Evolutionary conservation across 108 stramenopile genomes (phyloP).

Genomic region (Cyclostephanos invisitatus): DNA sequence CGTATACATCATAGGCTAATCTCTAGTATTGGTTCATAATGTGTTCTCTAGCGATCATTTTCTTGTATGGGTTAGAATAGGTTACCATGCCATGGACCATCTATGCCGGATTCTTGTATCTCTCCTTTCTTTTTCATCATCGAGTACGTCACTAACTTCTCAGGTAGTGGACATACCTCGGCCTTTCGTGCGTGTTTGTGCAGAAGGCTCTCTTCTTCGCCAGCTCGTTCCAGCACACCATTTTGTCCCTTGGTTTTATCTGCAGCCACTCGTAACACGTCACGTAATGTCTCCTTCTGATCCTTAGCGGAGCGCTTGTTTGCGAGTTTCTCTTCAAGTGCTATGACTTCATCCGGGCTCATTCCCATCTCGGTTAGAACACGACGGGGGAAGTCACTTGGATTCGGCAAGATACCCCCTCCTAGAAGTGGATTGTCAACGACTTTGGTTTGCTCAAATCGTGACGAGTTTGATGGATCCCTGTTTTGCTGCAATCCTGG

Average conservation of each 20-base stretch:
- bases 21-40: neutral
- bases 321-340: conserved; percentile 61
- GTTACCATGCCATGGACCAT: conserved; percentile 45
- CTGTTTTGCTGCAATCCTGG: conserved; percentile 65
- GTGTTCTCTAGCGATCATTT: neutral
- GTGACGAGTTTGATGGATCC: conserved; percentile 27
- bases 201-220: conserved; percentile 68
- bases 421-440: conserved; percentile 75
- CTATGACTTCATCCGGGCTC: conserved; percentile 47
- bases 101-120: conserved; percentile 21
- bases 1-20: too few species aligned
- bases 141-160: conserved; percentile 74
- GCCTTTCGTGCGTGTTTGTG: conserved; percentile 46
- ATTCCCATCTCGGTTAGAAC: conserved; percentile 70
- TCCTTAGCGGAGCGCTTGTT: conserved; percentile 84
- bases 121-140: conserved; percentile 56
- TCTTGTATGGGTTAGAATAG: conserved; percentile 12
- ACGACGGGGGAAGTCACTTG: conserved; percentile 76
- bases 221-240: conserved; percentile 65
- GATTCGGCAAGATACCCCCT: conserved; percentile 76
- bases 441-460: conserved; percentile 81
- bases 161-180: conserved; percentile 63
- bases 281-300: conserved; percentile 83
- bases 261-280: conserved; percentile 74
- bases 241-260: conserved; percentile 62